Conservation (phyloP, 192 early-diverging fungal species). For the Paraglomus brasilianum region DNA sequence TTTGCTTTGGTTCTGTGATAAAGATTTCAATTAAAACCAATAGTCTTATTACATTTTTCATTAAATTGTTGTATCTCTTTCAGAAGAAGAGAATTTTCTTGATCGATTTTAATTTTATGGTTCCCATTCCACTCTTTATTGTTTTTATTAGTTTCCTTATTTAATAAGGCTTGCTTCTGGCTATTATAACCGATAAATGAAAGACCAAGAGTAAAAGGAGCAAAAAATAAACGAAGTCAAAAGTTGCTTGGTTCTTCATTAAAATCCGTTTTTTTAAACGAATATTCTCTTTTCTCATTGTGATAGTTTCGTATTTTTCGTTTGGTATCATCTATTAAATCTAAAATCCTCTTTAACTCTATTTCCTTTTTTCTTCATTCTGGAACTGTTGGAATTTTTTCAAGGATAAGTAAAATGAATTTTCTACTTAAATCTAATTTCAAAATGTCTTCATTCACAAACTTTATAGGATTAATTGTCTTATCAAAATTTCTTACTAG, state of each 20-base stretch:
- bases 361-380: conserved; percentile 6
- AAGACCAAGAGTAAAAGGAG: conserved; percentile 15
- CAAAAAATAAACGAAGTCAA: conserved; percentile 15
- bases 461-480: conserved; percentile 6
- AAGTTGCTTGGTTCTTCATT: conserved; percentile 16
- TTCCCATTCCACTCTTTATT: not conserved
- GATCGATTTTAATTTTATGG: not conserved
- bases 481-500: conserved; percentile 2
- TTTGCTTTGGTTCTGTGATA: not conserved
- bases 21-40: not conserved
- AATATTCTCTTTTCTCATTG: not conserved
- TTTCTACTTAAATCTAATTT: not conserved
- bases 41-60: not conserved
- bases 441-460: conserved; percentile 1
- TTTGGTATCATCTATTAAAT: not conserved
- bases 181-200: conserved; percentile 18
- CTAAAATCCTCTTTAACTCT: conserved; percentile 7
- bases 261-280: conserved; percentile 7
- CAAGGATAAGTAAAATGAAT: not conserved
- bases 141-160: not conserved
- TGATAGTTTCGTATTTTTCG: not conserved
- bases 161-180: not conserved
- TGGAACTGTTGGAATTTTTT: not conserved
- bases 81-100: conserved; percentile 10
- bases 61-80: conserved; percentile 5